Evolutionary conservation across 345 rosid genomes (phyloP), one percentile per base, ranked within the genome.

Genomic region (Rubroshorea leprosula): DNA sequence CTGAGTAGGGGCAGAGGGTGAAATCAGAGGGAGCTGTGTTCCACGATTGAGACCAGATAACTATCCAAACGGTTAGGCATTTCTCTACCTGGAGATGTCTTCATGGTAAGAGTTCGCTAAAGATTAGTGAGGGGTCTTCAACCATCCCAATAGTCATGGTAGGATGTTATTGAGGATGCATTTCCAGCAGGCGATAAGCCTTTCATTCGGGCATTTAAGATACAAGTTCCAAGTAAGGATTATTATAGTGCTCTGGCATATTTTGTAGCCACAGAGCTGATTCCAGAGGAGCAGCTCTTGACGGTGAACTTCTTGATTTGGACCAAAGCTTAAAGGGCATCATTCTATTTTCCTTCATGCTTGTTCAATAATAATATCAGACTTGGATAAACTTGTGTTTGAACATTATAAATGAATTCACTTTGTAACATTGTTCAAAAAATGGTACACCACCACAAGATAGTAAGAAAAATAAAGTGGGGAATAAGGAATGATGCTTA

Each of bases 161-260:
- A 81, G 81, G 76, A 85, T 68, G 77, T 58, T 46, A 72, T 89
- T 54, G 82, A 83, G 21, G 61, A 65, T n/a, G 77, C 72, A 65
- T 86, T 78, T 69, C 81, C 82, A 12, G 57, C 62, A 1, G 63
- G 74, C 53, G 84, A 73, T 27, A 86, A 82, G 77, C 97, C 99
- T 51, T 89, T 89, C 60, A 64, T 92, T 23, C 89, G 97, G 98
- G 99, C 99, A 19, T 89, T 92, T 66, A 92, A 89, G 73, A 76
- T 92, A 51, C 99, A 86, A 66, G 76, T 92, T 43, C 99, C 99
- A 0, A 83, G 78, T 70, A 92, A 92, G 80, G 99, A 92, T 27
- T 83, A 83, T 56, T 84, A 80, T 53, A 85, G 97, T 51, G 99
- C 91, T 14, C 80, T 92, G 51, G 97, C 96, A 17, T 92, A 89